Evolutionary conservation across 352 stramenopile species (phyloP), one percentile per base, ranked within the genome.

Genomic region (Thraustochytrium sp.): DNA sequence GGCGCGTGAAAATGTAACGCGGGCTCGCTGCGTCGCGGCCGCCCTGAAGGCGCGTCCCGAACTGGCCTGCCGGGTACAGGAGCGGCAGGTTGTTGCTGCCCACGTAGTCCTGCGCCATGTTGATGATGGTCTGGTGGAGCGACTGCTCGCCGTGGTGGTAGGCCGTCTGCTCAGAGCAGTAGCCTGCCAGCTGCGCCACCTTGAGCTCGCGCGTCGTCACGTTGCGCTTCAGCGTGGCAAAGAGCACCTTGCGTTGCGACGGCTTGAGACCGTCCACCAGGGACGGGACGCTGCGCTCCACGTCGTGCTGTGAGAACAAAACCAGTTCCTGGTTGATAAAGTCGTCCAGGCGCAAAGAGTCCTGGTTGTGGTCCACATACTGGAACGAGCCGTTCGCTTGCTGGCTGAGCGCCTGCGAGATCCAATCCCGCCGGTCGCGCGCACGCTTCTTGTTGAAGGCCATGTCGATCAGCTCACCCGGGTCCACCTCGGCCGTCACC

Each of bases 111-210:
- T 99, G 97, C 40, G 97, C 97, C 96, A 99, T 99, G 72, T 95
- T 95, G 29, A 99, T 91, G 85, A 99, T 99, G 48, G 97, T 98
- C 56, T 93, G 94, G 75, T 97, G 93, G 8, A 99, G 89, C 26
- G 95, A 99, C 56, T 91, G 92, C 87, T 99, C 97, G 44, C 97
- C 97, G 89, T 99, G 97, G 86, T 99, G 97, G 86, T 99, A 99
- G 2, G 97, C 85, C 93, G 95, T 94, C 85, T 96, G 92, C 68
- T 98, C 94, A 65, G 93, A 96, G 53, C 98, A 96, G 86, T 99
- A 99, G 49, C 97, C 97, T 4, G 96, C 96, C 34, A 99, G 92
- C 87, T 99, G 97, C 11, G 97, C 97, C 13, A 99, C 97, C 87
- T 99, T 99, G 64, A 99, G 97, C 85, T 99, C 97, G 23, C 11